Evolutionary conservation across 1,284 basidiomycete species (phyloP), one percentile per base, ranked within the genome.

Genomic region (Coniferiporia weirii): DNA sequence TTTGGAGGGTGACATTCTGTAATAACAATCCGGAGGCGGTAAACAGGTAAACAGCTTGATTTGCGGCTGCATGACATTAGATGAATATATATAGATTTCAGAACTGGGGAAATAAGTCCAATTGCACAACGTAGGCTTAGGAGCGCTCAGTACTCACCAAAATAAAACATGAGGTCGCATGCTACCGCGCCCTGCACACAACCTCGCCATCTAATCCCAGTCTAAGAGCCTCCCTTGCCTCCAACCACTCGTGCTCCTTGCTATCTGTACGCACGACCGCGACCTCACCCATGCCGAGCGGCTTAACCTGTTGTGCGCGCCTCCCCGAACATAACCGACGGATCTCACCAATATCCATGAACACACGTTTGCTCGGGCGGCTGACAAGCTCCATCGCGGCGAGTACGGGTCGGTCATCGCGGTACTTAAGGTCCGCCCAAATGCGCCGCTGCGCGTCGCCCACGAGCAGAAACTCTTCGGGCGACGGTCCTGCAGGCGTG

Each of bases 381-480:
- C 83, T 86, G 65, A 94, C 78, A 67, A 91, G 79, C 65, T 83
- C 79, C 84, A 92, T 89, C 64, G 78, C 69, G 55, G 75, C 79
- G 60, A 96, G 77, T 17, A 95, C 91, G 1, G 93, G 90, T 34
- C 84, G 74, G 73, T 95, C 91, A 64, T 91, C 85, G 54, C 91
- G 81, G 73, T 93, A 95, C 73, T 96, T 96, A 64, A 96, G 83
- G 63, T 91, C 84, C 2, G 90, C 90, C 92, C 93, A 95, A 71
- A 96, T 89, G 36, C 91, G 81, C 35, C 78, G 78, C 62, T 91
- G 78, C 0, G 83, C 76, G 34, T 84, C 82, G 63, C 73, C 72
- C 5, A 78, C 85, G 1, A 66, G 63, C 51, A 76, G 66, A 68
- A 91, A 95, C 9, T 76, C 76, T 0, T 68, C 64, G 0, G 93